phyloP scores from a whole-genome alignment of 2,329 filamentous ascomycete genomes.

The Phaeosphaeriaceae sp. region DNA sequence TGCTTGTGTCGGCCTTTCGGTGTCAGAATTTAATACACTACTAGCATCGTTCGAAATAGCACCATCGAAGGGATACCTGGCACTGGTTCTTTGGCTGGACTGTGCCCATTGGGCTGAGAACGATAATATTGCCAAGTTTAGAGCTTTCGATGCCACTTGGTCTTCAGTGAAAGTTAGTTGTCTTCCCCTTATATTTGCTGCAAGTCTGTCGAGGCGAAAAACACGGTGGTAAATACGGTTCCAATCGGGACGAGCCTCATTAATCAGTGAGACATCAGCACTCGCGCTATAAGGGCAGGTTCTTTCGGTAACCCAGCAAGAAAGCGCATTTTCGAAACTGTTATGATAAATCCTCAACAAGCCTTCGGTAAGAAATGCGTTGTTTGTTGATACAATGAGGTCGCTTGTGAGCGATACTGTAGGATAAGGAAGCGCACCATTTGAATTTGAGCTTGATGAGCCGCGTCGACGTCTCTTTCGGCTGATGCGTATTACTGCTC shows the following conservation, averaged over 20 bases:
- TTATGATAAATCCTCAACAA: constrained; percentile 61
- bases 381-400: constrained; percentile 44
- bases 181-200: constrained; percentile 50
- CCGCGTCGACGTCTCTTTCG: constrained; percentile 35
- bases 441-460: constrained; percentile 26
- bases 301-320: constrained; percentile 61
- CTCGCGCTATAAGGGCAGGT: constrained; percentile 58
- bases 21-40: not conserved
- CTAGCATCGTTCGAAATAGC: not conserved
- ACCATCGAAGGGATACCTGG: constrained; percentile 36
- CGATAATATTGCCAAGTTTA: constrained; percentile 59
- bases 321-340: constrained; percentile 60
- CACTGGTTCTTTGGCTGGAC: constrained; percentile 31
- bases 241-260: constrained; percentile 52
- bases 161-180: constrained; percentile 53
- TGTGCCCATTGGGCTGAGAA: constrained; percentile 60
- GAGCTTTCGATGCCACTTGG: constrained; percentile 52
- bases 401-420: constrained; percentile 32
- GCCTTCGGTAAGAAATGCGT: constrained; percentile 51
- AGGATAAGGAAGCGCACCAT: constrained; percentile 26
- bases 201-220: constrained; percentile 55
- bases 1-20: not conserved
- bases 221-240: constrained; percentile 61
- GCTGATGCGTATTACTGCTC: constrained; percentile 14
- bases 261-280: constrained; percentile 31